Conservation (phyloP, 495 filamentous ascomycete species). For the Acidomyces sp. region DNA sequence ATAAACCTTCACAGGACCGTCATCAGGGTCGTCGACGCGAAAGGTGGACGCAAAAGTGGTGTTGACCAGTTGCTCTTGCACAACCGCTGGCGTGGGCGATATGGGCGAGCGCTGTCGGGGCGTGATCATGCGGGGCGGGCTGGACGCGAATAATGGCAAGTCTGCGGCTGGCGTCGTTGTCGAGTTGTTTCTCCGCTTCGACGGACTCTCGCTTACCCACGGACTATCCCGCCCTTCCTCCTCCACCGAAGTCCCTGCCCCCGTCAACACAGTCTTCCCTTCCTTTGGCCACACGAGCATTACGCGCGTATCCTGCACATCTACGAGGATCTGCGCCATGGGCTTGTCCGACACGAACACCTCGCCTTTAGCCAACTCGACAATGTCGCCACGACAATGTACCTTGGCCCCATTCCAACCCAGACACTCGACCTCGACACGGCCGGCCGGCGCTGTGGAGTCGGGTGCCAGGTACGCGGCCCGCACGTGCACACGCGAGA, state of each 20-base stretch:
- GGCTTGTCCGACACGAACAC: slow-evolving; percentile 84
- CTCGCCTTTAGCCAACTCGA: slow-evolving; percentile 76
- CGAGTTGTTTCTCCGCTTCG: slow-evolving; percentile 30
- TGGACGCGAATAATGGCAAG: slow-evolving; percentile 39
- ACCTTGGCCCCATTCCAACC: slow-evolving; percentile 95
- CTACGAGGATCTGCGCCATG: slow-evolving; percentile 82
- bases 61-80: slow-evolving; percentile 7
- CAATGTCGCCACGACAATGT: slow-evolving; percentile 79
- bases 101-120: slow-evolving; percentile 53
- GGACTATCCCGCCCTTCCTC: slow-evolving; percentile 45
- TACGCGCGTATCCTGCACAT: slow-evolving; percentile 86
- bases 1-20: slow-evolving; percentile 42
- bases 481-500: slow-evolving; percentile 85
- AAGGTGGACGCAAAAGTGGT: slow-evolving; percentile 31
- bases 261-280: too few relatives aligned
- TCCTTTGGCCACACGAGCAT: slow-evolving; percentile 75
- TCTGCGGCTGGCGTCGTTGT: too few relatives aligned
- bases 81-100: slow-evolving; percentile 50
- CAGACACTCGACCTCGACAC: slow-evolving; percentile 74
- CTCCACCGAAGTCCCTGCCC: too few relatives aligned
- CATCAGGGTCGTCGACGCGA: slow-evolving; percentile 33
- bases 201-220: slow-evolving; percentile 43
- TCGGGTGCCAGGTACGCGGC: slow-evolving; percentile 65
- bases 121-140: slow-evolving; percentile 48
- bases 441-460: slow-evolving; percentile 35